Evolutionary conservation across 345 rosid species (phyloP).

Genomic region (Mangifera indica): DNA sequence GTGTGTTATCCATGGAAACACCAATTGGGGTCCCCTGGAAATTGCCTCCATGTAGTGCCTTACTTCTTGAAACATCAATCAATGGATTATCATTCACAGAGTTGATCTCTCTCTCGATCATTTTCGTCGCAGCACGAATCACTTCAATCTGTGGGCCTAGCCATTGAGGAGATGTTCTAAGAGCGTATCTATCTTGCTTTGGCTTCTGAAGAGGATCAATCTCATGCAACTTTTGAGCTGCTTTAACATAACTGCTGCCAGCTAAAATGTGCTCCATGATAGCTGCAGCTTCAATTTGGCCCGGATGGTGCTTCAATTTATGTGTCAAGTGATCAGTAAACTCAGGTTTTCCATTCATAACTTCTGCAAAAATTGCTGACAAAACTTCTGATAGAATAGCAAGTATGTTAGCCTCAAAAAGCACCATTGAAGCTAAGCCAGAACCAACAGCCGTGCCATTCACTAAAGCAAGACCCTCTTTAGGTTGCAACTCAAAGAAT

Average conservation of each 20-base stretch:
- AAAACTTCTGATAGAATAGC: conserved; percentile 55
- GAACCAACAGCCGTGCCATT: conserved; percentile 79
- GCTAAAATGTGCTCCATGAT: conserved; percentile 73
- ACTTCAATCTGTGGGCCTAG: conserved; percentile 78
- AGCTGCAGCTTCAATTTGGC: conserved; percentile 80
- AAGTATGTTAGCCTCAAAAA: conserved; percentile 53
- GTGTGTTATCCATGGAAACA: conserved; percentile 78
- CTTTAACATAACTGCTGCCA: conserved; percentile 60
- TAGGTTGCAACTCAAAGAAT: conserved; percentile 67
- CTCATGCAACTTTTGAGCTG: conserved; percentile 57
- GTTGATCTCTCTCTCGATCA: conserved; percentile 76
- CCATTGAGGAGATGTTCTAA: conserved; percentile 79
- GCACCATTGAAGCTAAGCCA: conserved; percentile 66
- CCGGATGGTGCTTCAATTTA: conserved; percentile 72
- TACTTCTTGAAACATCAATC: conserved; percentile 69
- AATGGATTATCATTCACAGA: conserved; percentile 77
- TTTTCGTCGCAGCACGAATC: conserved; percentile 58
- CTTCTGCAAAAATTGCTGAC: conserved; percentile 67
- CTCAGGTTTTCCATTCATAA: conserved; percentile 76
- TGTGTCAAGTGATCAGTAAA: conserved; percentile 75
- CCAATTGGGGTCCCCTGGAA: conserved; percentile 89
- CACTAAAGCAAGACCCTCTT: conserved; percentile 74
- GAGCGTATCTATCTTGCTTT: conserved; percentile 71
- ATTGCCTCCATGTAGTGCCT: conserved; percentile 76
- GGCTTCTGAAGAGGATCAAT: conserved; percentile 75